Base-by-base conservation (phyloP, 768 basidiomycete species). In the Paxillus involutus region DNA sequence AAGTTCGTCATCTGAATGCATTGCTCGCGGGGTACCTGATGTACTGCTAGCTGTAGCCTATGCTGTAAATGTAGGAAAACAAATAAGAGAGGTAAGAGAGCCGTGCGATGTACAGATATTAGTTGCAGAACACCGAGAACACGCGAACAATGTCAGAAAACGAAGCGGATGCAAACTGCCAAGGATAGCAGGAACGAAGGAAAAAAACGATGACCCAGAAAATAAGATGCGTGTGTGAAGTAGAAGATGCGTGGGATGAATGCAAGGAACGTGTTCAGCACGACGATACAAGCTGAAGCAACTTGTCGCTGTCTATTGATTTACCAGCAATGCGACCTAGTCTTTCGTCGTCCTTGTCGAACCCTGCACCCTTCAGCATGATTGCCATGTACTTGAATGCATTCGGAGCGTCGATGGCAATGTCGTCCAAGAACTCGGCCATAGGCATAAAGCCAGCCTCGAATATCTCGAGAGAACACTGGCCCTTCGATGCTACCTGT, bases 361-460 rank as follows among this genome's bases (percentile, higher is more conserved):
- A 71, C 26, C 77, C 78, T 16, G 87, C 81, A 32, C 84, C 86
- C 67, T 81, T 85, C 53, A 96, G 71, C 75, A 96, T 83, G 55
- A 82, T 75, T 12, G 85, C 90, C 68, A 92, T 85, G 54, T 86
- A 81, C 41, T 79, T 69, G 74, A 88, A 87, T 0, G 94, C 96
- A 64, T 86, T 87, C 9, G 96, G 95, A 44, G 89, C 89, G 68
- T 98, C 94, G 61, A 94, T 86, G 30, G 88, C 86, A 53, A 94
- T 81, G 65, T 98, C 94, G 63, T 94, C 92, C 62, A 98, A 78
- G 51, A 86, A 72, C 71, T 93, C 91, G 26, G 86, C 83, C 47
- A 83, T 77, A 0, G 80, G 77, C 44, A 65, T 66, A 68, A 96
- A 85, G 13, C 92, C 91, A 54, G 86, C 80, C 71, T 92, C 87